Evolutionary conservation across 2,329 filamentous ascomycete species (phyloP), one percentile per base, ranked within the genome.

Genomic region (Exserohilum rostratum): DNA sequence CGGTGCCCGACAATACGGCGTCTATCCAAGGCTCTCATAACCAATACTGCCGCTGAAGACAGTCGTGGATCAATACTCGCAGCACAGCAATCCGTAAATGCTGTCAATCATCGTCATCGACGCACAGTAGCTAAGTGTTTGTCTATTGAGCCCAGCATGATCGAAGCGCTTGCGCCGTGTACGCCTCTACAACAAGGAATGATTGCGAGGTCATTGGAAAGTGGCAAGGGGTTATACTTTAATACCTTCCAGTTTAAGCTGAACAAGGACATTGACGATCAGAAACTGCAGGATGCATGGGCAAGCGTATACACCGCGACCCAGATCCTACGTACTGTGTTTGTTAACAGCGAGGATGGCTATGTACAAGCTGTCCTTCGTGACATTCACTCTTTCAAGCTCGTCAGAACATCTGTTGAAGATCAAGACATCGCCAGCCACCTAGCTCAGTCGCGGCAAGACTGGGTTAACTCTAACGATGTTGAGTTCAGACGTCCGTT

Each of bases 171-270:
- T 46, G 86, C 86, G 0, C 93, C 92, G 3, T 96, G 93, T 69
- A 96, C 93, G 0, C 85, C 92, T 0, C 78, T 96, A 1, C 93
- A 97, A 67, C 86, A 93, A 70, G 93, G 92, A 0, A 93, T 97
- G 79, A 85, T 96, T 45, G 88, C 89, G 5, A 83, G 87, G 44
- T 87, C 87, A 20, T 70, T 89, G 33, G 83, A 85, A 9, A 85
- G 78, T 15, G 75, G 81, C 0, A 70, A 77, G 0, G 79, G 81
- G 0, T 76, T 89, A 0, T 97, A 97, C 69, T 96, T 93, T 72
- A 92, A 92, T 52, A 80, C 81, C 0, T 96, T 97, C 67, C 76
- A 75, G 0, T 86, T 93, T 38, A 63, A 77, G 0, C 73, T 96
- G 0, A 51, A 72, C 0, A 52, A 72, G 0, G 57, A 71, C 0